Evolutionary conservation across 83 land plant genomes (phyloP), one percentile per base, ranked within the genome.

Genomic region (Diphasiastrum complanatum): DNA sequence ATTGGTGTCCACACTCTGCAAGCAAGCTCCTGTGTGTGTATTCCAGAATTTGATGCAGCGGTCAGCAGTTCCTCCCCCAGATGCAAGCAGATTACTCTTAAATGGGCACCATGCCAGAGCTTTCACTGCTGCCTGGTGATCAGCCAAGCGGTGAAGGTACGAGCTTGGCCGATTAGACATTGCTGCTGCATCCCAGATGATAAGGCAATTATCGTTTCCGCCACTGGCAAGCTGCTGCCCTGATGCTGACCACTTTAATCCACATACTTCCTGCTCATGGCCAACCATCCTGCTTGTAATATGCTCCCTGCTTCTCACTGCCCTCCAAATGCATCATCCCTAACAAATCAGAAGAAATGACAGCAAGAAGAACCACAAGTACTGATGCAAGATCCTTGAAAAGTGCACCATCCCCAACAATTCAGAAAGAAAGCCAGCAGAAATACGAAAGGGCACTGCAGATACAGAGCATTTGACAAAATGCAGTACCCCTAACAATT

Each of bases 141-240:
- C 43, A 14, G 8, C 43, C 8, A 38, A 38, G 43, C 43, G 43
- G 14, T 38, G 43, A 8, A 38, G 43, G 43, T 38, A 38, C 8
- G 43, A 14, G 43, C 43, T 38, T 38, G 43, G 43, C 43, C 43
- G 8, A 8, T 14, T 8, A 38, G 12, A 38, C 43, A 38, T 14
- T 8, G 43, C 43, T 8, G 43, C 43, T 38, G 43, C 43, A 38
- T 38, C 43, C 43, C 43, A 38, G 14, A 38, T 38, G 14, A 8
- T 8, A 8, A 38, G 14, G 68, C 76, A 8, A 46, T 83, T 83
- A 51, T 83, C 86, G 46, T 83, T 83, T 5, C 86, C 86, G 11
- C 86, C 86, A 61, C 86, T 83, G 1, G 86, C 86, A 12, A 79
- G 71, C 19, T 76, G 80, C 19, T 66, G 74, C 0, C 80, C 83